Evolutionary conservation across 116 monocot genomes (phyloP), one percentile per base, ranked within the genome.

Genomic region (Cymodocea nodosa): DNA sequence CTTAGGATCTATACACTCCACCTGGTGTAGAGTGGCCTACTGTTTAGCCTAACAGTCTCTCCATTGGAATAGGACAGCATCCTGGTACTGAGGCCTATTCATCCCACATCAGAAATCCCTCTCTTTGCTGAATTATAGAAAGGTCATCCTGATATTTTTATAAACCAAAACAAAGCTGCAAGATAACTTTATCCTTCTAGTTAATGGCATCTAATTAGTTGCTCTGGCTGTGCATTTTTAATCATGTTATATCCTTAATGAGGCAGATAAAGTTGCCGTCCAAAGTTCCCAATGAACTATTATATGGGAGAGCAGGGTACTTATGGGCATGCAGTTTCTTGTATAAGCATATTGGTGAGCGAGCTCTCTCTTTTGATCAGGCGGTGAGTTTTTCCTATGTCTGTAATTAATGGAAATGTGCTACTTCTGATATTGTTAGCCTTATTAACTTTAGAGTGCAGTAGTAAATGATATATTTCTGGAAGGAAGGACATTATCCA

Each of bases 281-380:
- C 57, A 73, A 78, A n/a, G 77, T 84, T 72, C 90, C 90, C 36
- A 90, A 87, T 70, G 94, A 94, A 52, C 80, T 94, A 69, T 56
- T 94, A 30, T 94, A 89, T 71, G 94, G 94, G 60, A 94, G 82
- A 80, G 80, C 78, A 49, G 94, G 94, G 8, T 94, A 87, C 74
- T 54, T 94, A 34, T 94, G 90, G 90, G 84, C 89, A 16, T 94
- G 90, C 75, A 80, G 71, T 18, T 94, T 87, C 74, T 70, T 94
- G 56, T 83, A 89, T 52, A 83, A 80, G 24, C 81, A 85, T 68
- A 73, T 90, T 52, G 89, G 80, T 13, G 67, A 71, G 18, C 59
- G 73, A 20, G 73, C 86, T 39, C 71, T 87, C 52, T 75, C 84
- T 68, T 48, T 62, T 6, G 62, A 66, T 11, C 52, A 75, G 57